Conservation (phyloP, 2,329 filamentous ascomycete genomes). For the Phialocephala sp. region DNA sequence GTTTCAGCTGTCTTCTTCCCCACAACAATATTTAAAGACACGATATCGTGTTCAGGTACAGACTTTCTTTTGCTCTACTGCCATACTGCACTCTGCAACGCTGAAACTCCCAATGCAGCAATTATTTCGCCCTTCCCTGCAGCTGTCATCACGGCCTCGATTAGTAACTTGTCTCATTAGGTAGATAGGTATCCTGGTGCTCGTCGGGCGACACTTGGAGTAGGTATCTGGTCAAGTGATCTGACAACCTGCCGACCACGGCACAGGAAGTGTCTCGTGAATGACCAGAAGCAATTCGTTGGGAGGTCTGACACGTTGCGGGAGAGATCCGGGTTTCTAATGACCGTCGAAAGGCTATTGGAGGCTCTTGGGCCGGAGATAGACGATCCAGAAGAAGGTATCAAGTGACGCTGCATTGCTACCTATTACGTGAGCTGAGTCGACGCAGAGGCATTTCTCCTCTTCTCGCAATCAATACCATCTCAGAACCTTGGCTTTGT, state of each 20-base stretch:
- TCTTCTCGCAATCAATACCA: conserved; percentile 79
- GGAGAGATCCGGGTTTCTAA: conserved; percentile 15
- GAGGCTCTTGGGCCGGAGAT: conserved; percentile 55
- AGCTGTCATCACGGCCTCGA: background rate
- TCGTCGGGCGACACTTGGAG: background rate
- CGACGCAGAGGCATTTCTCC: conserved; percentile 77
- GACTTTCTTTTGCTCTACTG: background rate
- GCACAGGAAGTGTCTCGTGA: background rate
- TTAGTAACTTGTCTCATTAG: background rate
- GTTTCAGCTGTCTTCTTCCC: background rate
- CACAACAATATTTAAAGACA: conserved; percentile 2
- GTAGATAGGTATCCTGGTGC: background rate
- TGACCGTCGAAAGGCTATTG: conserved; percentile 46
- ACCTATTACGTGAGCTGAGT: conserved; percentile 21
- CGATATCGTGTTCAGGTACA: conserved; percentile 5
- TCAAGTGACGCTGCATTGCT: conserved; percentile 6
- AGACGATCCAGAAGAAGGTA: conserved; percentile 66
- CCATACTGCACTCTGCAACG: background rate
- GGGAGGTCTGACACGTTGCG: conserved; percentile 16
- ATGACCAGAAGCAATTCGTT: conserved; percentile 5
- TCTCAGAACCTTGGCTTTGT: conserved; percentile 85
- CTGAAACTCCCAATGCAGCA: conserved; percentile 2
- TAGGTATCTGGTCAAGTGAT: conserved; percentile 7
- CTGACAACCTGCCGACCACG: background rate
- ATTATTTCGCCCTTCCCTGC: background rate